phyloP scores from a whole-genome alignment of 2,329 filamentous ascomycete genomes.

The Cylindrodendrum hubeiense region DNA sequence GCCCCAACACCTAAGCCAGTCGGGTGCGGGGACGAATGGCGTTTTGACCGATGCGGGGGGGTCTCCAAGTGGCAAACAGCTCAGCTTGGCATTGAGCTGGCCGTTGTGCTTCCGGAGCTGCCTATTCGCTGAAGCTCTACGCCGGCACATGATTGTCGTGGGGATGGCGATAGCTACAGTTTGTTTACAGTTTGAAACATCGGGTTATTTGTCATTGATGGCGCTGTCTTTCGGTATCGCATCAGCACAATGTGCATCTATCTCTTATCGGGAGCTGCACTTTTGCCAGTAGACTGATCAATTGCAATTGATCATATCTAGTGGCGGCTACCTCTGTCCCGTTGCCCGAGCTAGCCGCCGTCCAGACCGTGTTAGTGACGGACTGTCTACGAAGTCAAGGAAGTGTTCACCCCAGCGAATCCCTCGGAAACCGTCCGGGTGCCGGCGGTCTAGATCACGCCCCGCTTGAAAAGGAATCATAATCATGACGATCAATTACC shows the following conservation, averaged over 20 bases:
- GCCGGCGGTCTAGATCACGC: not conserved
- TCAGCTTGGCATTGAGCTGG: not conserved
- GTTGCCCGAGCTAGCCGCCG: slow-evolving; percentile 21
- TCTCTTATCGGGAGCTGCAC: not conserved
- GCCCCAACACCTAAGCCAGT: slow-evolving; percentile 8
- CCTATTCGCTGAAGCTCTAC: slow-evolving; percentile 31
- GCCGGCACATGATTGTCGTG: not conserved
- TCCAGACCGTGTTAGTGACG: slow-evolving; percentile 11
- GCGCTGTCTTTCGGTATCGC: not conserved
- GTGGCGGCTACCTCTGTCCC: slow-evolving; percentile 3
- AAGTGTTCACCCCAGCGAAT: not conserved
- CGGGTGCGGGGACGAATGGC: slow-evolving; percentile 24
- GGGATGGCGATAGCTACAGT: not conserved
- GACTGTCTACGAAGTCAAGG: not conserved
- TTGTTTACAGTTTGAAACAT: slow-evolving; percentile 12
- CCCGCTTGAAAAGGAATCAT: not conserved
- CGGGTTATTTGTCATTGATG: not conserved
- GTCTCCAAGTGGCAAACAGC: not conserved
- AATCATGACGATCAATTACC: not conserved
- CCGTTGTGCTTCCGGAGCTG: slow-evolving; percentile 10
- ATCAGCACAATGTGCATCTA: not conserved
- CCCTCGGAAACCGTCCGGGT: not conserved
- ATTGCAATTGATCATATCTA: slow-evolving; percentile 1
- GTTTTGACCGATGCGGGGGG: slow-evolving; percentile 35
- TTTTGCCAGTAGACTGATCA: not conserved